A percentile compares a stretch with the other conserved stretches of the same genome.
Evolutionary conservation across 2,329 filamentous ascomycete genomes (phyloP).

Genomic region (Lasiodiplodia citricola): DNA sequence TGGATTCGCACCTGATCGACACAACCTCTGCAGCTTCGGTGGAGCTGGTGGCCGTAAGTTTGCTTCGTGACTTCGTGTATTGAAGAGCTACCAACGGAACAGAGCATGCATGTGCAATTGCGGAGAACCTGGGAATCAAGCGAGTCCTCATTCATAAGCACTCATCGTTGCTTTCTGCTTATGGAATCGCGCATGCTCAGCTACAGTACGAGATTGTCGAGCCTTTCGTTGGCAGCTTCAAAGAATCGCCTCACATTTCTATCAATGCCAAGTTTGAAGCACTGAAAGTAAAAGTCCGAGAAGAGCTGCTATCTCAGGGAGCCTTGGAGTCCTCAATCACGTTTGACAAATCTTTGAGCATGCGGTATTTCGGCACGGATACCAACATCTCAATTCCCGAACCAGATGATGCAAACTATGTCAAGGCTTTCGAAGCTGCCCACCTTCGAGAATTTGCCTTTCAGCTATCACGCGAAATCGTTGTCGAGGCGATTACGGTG

Average conservation of each 20-base stretch:
- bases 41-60: constrained; percentile 40
- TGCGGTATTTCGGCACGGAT: constrained; percentile 52
- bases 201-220: constrained; percentile 57
- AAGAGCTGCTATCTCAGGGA: constrained; percentile 69
- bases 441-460: constrained; percentile 53
- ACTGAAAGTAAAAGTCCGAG: constrained; percentile 31
- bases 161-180: constrained; percentile 53
- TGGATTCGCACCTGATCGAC: constrained; percentile 32
- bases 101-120: constrained; percentile 50
- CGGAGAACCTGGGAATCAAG: constrained; percentile 50
- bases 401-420: constrained; percentile 41
- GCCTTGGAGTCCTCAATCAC: constrained; percentile 38
- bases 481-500: constrained; percentile 19
- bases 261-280: constrained; percentile 39
- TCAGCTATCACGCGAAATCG: constrained; percentile 44
- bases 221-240: too few relatives aligned
- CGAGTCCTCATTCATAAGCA: constrained; percentile 53
- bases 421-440: constrained; percentile 40
- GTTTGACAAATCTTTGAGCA: constrained; percentile 48
- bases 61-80: too few relatives aligned
- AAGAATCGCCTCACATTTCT: too few relatives aligned
- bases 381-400: constrained; percentile 51
- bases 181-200: too few relatives aligned
- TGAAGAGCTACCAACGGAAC: too few relatives aligned
- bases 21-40: constrained; percentile 38